A percentile compares a stretch with the other conserved stretches of the same genome.
Conservation (phyloP, 2,329 filamentous ascomycete genomes). For the Xylariaceae sp. region DNA sequence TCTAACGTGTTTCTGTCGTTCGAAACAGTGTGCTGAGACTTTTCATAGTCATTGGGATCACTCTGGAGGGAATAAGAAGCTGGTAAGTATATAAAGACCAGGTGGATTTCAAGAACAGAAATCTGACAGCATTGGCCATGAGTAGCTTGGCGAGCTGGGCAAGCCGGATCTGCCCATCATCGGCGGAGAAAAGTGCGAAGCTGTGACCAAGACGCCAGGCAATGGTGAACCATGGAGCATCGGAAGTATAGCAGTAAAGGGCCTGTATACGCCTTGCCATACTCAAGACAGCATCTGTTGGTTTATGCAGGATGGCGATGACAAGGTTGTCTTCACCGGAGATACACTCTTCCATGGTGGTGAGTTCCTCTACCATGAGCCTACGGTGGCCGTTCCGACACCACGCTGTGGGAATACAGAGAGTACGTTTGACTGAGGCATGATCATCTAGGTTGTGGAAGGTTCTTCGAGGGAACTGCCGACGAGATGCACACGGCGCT, state of each 20-base stretch:
- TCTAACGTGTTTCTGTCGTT: neutral
- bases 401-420: neutral
- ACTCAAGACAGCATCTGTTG: conserved; percentile 99
- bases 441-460: conserved; percentile 68
- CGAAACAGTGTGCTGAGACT: conserved; percentile 4
- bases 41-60: conserved; percentile 80
- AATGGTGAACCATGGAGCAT: conserved; percentile 79
- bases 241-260: conserved; percentile 77
- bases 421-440: conserved; percentile 4
- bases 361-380: conserved; percentile 33
- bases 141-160: conserved; percentile 42
- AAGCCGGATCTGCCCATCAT: conserved; percentile 70
- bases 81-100: conserved; percentile 51
- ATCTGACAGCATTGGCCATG: conserved; percentile 1
- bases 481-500: conserved; percentile 90
- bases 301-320: conserved; percentile 75
- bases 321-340: conserved; percentile 85
- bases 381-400: neutral
- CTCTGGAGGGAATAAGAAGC: conserved; percentile 82
- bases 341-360: conserved; percentile 95
- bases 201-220: conserved; percentile 72
- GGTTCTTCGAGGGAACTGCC: conserved; percentile 91
- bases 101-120: neutral
- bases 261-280: conserved; percentile 94
- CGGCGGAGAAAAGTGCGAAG: conserved; percentile 81